These are phyloP conservation scores for Trichoderma brevicompactum DNA, from an alignment of 2,329 filamentous ascomycete species.

Conservation along the genomic window DNA sequence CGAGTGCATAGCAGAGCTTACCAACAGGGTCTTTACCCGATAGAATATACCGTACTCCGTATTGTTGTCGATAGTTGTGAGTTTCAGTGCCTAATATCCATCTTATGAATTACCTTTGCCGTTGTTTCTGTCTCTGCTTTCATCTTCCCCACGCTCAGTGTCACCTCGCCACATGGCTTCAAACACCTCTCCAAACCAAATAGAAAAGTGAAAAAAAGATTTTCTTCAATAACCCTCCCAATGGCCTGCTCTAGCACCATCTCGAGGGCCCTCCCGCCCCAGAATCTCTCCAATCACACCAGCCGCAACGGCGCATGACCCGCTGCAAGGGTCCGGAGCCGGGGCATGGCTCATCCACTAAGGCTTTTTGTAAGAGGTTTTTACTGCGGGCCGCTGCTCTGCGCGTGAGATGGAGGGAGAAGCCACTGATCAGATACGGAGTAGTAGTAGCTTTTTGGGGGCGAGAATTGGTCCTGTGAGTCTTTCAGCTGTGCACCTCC, in stretches of 20 bases:
- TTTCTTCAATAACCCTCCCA: neutral
- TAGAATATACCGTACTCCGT: no score
- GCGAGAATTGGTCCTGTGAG: neutral
- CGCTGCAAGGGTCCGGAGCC: neutral
- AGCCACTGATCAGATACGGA: neutral
- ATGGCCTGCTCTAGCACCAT: neutral
- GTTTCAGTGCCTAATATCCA: neutral
- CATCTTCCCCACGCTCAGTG: neutral
- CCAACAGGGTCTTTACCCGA: no score
- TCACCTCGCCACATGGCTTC: constrained; percentile 14
- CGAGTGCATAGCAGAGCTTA: no score
- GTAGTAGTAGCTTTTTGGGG: neutral
- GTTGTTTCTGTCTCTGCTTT: no score
- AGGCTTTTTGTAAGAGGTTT: neutral
- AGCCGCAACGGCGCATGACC: constrained; percentile 9
- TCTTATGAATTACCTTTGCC: no score
- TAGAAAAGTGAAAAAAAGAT: neutral
- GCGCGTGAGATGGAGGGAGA: neutral
- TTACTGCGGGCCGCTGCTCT: constrained; percentile 8
- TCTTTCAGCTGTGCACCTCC: no score
- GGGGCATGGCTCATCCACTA: no score
- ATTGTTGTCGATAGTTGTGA: neutral
- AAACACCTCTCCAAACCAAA: neutral
- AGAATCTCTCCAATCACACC: constrained; percentile 6
- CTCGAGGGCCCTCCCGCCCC: neutral